A percentile compares a stretch with the other conserved stretches of the same genome.
Evolutionary conservation across 805 yeast genomes (phyloP).

Genomic region (Ogataea zsoltii): DNA sequence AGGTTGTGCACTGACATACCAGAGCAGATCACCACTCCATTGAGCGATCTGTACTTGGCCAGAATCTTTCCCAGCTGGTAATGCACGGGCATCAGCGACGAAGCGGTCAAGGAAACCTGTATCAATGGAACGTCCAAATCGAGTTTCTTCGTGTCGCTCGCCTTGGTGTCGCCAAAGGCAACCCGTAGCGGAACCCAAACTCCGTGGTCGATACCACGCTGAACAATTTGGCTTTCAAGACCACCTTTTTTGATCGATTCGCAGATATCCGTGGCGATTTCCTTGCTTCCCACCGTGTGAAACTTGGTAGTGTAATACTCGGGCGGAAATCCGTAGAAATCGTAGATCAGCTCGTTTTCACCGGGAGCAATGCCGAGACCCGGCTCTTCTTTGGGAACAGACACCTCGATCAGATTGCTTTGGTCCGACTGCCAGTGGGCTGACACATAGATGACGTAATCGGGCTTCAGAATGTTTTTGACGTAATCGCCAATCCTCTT

Average conservation of each 20-base stretch:
- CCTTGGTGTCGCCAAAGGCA: constrained; percentile 51
- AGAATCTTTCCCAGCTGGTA: constrained; percentile 58
- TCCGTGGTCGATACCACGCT: constrained; percentile 82
- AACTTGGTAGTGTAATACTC: constrained; percentile 64
- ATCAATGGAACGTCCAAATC: constrained; percentile 50
- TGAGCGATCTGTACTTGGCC: constrained; percentile 49
- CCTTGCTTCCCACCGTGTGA: constrained; percentile 46
- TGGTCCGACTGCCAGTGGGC: constrained; percentile 73
- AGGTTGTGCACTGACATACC: constrained; percentile 85
- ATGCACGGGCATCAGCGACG: constrained; percentile 43
- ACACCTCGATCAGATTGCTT: constrained; percentile 47
- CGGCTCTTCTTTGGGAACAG: constrained; percentile 36
- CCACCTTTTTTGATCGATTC: constrained; percentile 43
- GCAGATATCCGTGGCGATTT: constrained; percentile 47
- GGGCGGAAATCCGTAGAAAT: constrained; percentile 71
- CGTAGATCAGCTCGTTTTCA: constrained; percentile 66
- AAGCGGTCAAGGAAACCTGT: constrained; percentile 50
- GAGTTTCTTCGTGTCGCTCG: constrained; percentile 37
- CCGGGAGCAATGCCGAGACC: constrained; percentile 11
- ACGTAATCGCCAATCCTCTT: constrained; percentile 53
- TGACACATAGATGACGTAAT: constrained; percentile 63
- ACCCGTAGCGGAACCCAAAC: constrained; percentile 79
- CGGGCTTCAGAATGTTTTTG: constrained; percentile 54
- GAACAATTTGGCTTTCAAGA: constrained; percentile 42
- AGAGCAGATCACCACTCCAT: constrained; percentile 58